Percentiles rank a stretch among this genome's conserved stretches.
phyloP scores from a whole-genome alignment of 805 yeast species.

The Lachancea sp. region DNA sequence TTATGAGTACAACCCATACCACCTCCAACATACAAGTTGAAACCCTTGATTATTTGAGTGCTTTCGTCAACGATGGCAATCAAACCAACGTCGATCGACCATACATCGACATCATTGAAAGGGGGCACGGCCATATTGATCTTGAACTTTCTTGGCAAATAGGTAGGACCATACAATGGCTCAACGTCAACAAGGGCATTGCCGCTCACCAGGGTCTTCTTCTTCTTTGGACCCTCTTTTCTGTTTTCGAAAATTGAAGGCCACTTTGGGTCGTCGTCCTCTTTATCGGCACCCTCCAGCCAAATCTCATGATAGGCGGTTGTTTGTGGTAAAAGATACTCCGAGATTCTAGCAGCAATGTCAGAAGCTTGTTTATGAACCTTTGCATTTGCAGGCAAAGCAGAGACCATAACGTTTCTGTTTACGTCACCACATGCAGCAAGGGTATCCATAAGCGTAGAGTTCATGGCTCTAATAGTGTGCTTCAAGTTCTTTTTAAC shows the following conservation, averaged over 20 bases:
- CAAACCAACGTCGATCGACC: conserved; percentile 91
- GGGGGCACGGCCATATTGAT: conserved; percentile 94
- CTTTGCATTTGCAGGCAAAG: conserved; percentile 79
- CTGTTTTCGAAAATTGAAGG: conserved; percentile 57
- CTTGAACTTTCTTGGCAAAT: conserved; percentile 93
- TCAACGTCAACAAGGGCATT: conserved; percentile 75
- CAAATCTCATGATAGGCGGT: conserved; percentile 97
- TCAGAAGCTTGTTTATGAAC: conserved; percentile 70
- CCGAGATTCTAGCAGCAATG: conserved; percentile 62
- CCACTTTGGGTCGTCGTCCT: conserved; percentile 60
- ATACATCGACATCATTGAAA: conserved; percentile 92
- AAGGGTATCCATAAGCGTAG: conserved; percentile 84
- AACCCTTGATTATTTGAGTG: conserved; percentile 62
- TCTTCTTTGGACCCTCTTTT: conserved; percentile 69
- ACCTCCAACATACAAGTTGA: conserved; percentile 89
- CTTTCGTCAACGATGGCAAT: conserved; percentile 71
- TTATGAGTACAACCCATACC: conserved; percentile 99
- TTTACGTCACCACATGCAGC: conserved; percentile 99
- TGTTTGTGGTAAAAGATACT: conserved; percentile 79
- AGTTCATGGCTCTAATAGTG: conserved; percentile 87
- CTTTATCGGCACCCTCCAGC: conserved; percentile 78
- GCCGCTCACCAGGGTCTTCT: conserved; percentile 81
- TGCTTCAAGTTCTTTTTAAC: conserved; percentile 85
- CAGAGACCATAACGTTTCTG: conserved; percentile 90
- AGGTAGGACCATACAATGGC: conserved; percentile 81